These are phyloP conservation scores for Clarireedia monteithiana DNA, from an alignment of 2,329 filamentous ascomycete genomes.

Conservation along the genomic window DNA sequence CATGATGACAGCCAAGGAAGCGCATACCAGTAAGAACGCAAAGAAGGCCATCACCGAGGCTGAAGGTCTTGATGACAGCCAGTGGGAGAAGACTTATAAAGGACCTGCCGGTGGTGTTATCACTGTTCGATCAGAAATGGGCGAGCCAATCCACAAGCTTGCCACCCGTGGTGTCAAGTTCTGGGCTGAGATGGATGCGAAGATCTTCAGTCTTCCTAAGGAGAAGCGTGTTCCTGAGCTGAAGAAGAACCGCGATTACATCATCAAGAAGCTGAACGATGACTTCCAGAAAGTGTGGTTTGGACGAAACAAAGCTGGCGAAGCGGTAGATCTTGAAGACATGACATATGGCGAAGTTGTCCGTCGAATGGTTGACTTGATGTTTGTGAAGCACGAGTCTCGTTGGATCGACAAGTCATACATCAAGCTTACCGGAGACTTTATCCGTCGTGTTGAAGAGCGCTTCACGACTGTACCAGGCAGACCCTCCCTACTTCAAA, in stretches of 20 bases:
- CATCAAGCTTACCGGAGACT: slow-evolving; percentile 79
- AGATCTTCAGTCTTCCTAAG: slow-evolving; percentile 90
- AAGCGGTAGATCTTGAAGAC: slow-evolving; percentile 82
- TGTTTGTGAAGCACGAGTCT: slow-evolving; percentile 84
- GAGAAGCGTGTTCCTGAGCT: slow-evolving; percentile 84
- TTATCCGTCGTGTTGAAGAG: slow-evolving; percentile 94
- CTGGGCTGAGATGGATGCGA: slow-evolving; percentile 98
- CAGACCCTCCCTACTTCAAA: slow-evolving; percentile 78
- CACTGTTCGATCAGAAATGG: slow-evolving; percentile 97
- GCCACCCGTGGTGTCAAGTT: slow-evolving; percentile 92
- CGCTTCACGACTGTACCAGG: slow-evolving; percentile 72
- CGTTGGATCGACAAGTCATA: slow-evolving; percentile 89
- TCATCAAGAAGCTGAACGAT: slow-evolving; percentile 92
- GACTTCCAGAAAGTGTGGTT: slow-evolving; percentile 99
- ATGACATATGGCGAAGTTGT: slow-evolving; percentile 93
- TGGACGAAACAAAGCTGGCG: slow-evolving; percentile 70
- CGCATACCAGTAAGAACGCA: slow-evolving; percentile 76
- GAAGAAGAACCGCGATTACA: slow-evolving; percentile 81
- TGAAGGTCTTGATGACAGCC: slow-evolving; percentile 67
- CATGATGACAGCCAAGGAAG: slow-evolving; percentile 93
- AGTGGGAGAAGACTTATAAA: slow-evolving; percentile 94
- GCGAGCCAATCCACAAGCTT: slow-evolving; percentile 97
- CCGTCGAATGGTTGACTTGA: slow-evolving; percentile 77
- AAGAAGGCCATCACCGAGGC: slow-evolving; percentile 89
- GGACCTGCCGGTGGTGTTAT: slow-evolving; percentile 87